phyloP scores from a whole-genome alignment of 1,284 basidiomycete genomes.

The Ganoderma meredithae region DNA sequence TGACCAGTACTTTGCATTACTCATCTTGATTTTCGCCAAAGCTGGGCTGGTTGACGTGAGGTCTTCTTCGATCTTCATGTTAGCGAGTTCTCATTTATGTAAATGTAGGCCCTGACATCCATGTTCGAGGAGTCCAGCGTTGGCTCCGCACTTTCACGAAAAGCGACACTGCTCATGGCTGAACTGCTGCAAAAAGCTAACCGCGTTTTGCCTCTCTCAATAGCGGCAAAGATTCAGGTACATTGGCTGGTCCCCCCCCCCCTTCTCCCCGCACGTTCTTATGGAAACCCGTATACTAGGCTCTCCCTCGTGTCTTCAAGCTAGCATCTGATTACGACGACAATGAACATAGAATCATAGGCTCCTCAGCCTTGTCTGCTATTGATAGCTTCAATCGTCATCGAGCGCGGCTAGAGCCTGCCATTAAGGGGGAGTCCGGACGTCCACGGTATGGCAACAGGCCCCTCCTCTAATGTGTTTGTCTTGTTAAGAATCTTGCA shows the following conservation, averaged over 20 bases:
- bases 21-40: conserved; percentile 87
- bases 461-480: background rate
- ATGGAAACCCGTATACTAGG: conserved; percentile 49
- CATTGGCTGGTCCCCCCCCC: conserved; percentile 26
- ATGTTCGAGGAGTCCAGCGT: conserved; percentile 84
- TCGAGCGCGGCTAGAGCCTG: conserved; percentile 68
- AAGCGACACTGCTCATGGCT: conserved; percentile 92
- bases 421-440: conserved; percentile 51
- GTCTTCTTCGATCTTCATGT: conserved; percentile 10
- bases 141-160: conserved; percentile 77
- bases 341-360: conserved; percentile 81
- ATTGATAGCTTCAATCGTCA: conserved; percentile 95
- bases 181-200: conserved; percentile 92
- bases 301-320: conserved; percentile 87
- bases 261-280: conserved; percentile 8
- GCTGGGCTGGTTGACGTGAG: conserved; percentile 88
- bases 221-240: conserved; percentile 87
- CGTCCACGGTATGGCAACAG: conserved; percentile 61
- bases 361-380: conserved; percentile 84
- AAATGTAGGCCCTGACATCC: conserved; percentile 74
- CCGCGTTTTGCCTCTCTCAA: conserved; percentile 83
- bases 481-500: conserved; percentile 38
- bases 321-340: conserved; percentile 82
- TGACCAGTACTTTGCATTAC: conserved; percentile 93
- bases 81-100: conserved; percentile 7